These are phyloP conservation scores for Hymenoscyphus albidus DNA, from an alignment of 2,329 filamentous ascomycete genomes.

Conservation along the genomic window DNA sequence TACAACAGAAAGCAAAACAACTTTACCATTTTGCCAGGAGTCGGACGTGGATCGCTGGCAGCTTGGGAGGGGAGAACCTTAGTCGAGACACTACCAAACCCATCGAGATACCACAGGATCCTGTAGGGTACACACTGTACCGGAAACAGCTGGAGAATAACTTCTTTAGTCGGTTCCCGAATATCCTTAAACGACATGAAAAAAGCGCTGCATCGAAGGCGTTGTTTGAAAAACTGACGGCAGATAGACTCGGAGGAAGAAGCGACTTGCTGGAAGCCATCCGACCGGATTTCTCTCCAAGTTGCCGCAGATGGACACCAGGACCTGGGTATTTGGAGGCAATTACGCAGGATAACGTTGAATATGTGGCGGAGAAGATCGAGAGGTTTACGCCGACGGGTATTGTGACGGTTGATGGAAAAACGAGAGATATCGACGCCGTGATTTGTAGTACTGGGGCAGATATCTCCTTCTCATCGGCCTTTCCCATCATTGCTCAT, in stretches of 20 bases:
- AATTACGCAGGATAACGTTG: slow-evolving; percentile 55
- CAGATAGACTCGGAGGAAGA: slow-evolving; percentile 47
- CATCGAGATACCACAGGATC: slow-evolving; percentile 36
- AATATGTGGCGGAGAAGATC: slow-evolving; percentile 54
- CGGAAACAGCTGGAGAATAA: slow-evolving; percentile 42
- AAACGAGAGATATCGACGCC: slow-evolving; percentile 53
- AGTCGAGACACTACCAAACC: slow-evolving; percentile 31
- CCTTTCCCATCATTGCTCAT: slow-evolving; percentile 51
- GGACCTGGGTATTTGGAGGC: slow-evolving; percentile 65
- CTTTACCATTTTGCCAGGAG: slow-evolving; percentile 38
- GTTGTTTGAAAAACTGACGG: slow-evolving; percentile 51
- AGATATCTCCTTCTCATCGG: slow-evolving; percentile 53
- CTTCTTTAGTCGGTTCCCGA: slow-evolving; percentile 42
- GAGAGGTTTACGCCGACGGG: slow-evolving; percentile 53
- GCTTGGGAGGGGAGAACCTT: slow-evolving; percentile 50
- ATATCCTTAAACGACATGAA: slow-evolving; percentile 47
- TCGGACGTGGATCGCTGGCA: slow-evolving; percentile 65
- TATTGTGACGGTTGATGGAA: slow-evolving; percentile 56
- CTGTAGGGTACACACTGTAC: slow-evolving; percentile 37
- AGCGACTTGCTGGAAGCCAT: slow-evolving; percentile 53
- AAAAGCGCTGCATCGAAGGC: slow-evolving; percentile 44
- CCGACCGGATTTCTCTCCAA: slow-evolving; percentile 59
- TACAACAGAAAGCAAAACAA: slow-evolving; percentile 33
- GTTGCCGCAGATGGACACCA: slow-evolving; percentile 62
- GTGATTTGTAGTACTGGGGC: slow-evolving; percentile 66